Base-by-base conservation (phyloP, 2,329 filamentous ascomycete species). In the Bertia moriformis region DNA sequence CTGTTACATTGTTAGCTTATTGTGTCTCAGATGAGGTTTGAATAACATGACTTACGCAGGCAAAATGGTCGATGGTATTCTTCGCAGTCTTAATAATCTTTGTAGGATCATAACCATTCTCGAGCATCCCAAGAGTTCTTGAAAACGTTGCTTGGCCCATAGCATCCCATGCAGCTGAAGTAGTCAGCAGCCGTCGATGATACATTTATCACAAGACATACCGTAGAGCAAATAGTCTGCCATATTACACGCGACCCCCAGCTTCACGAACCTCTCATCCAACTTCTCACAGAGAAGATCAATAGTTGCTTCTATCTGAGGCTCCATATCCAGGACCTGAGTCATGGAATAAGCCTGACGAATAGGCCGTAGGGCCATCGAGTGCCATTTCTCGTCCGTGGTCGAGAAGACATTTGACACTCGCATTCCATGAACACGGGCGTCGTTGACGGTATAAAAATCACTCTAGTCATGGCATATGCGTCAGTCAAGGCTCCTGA, bases 121-220 rank as follows among this genome's bases (percentile, higher is more conserved):
- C 49, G 14, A 66, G 49, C 43, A 63, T 66, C 7, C 62, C 61
- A 32, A 65, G 57, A 30, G 53, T 53, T 13, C 55, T 49, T 29
- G 58, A 57, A 29, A 63, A 66, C 14, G 58, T 60, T 14, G 64
- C 46, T 30, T 59, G 53, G 17, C 61, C 61, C 39, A 65, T 56
- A 3, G 63, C 55, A 42, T 66, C 62, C 50, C 59, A 63, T 3
- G 58, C 47, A 38, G 46, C 51, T 53, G 20, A 10, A 27, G 7
- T 27, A 7, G 22, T 27, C 22, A 27, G 22, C n/a, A 27, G 22
- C 22, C 7, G 7, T 27, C 22, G n/a, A 7, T n/a, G n/a, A 7
- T 27, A 7, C 22, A 27, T n/a, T 10, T n/a, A 27, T 27, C 22
- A 27, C 7, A 27, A 10, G 7, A 27, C 22, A 10, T 27, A 27